Conservation (phyloP, 108 stramenopile genomes). For the Asterionellopsis glacialis region DNA sequence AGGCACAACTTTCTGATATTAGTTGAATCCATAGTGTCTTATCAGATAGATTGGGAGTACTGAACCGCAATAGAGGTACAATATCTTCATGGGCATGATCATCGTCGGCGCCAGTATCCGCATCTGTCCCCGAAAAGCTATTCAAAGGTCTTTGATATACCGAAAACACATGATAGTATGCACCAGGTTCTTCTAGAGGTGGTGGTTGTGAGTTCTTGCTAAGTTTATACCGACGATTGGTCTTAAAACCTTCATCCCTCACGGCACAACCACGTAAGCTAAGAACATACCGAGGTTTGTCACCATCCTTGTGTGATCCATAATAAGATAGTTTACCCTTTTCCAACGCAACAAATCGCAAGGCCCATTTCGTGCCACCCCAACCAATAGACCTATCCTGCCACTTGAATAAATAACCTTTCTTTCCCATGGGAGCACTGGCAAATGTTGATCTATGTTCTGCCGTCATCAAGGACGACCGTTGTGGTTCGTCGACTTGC, state of each 20-base stretch:
- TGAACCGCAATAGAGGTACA: conserved; percentile 73
- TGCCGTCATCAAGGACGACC: no score
- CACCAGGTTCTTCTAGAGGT: conserved; percentile 45
- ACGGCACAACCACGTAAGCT: conserved; percentile 76
- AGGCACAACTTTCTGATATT: conserved; percentile 67
- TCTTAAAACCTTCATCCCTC: conserved; percentile 74
- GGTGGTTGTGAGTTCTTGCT: conserved; percentile 11
- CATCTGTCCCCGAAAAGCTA: conserved; percentile 16
- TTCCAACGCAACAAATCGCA: conserved; percentile 62
- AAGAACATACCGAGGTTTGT: conserved; percentile 51
- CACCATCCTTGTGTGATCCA: conserved; percentile 43
- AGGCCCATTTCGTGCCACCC: conserved; percentile 76
- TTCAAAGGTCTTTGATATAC: conserved; percentile 35
- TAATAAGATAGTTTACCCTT: conserved; percentile 59
- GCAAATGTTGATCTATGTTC: neutral
- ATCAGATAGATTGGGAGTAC: conserved; percentile 58
- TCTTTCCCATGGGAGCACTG: conserved; percentile 13
- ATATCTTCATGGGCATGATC: conserved; percentile 34
- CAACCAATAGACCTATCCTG: conserved; percentile 77
- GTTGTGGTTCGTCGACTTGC: no score
- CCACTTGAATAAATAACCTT: conserved; percentile 75
- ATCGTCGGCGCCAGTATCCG: conserved; percentile 20
- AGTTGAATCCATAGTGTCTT: conserved; percentile 73
- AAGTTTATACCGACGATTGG: conserved; percentile 35
- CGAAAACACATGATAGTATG: conserved; percentile 78